phyloP scores from a whole-genome alignment of 2,329 filamentous ascomycete species.

The Diaporthe caulivora region DNA sequence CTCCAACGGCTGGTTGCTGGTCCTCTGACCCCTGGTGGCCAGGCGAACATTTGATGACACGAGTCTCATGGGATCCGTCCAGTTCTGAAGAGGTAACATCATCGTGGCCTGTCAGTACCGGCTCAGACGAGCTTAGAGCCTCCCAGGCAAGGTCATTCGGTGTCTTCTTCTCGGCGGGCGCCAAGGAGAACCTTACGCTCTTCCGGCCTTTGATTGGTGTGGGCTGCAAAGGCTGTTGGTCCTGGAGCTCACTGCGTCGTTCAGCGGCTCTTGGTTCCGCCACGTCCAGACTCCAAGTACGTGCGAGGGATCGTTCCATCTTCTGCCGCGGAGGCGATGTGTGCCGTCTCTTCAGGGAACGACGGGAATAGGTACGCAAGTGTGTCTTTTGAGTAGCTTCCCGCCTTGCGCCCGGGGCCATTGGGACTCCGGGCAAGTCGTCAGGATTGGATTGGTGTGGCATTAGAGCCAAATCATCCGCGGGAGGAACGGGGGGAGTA shows the following conservation, averaged over 20 bases:
- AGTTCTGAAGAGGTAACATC: not conserved
- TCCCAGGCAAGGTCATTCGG: slow-evolving; percentile 35
- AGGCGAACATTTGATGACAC: not conserved
- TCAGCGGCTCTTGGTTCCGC: not conserved
- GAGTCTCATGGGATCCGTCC: not conserved
- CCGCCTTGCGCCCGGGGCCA: not conserved
- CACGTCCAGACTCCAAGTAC: slow-evolving; percentile 2
- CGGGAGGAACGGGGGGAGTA: not conserved
- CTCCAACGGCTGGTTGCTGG: not conserved
- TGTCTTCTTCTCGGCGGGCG: not conserved
- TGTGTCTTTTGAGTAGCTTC: not conserved
- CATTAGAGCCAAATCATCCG: not conserved
- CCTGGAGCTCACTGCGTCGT: not conserved
- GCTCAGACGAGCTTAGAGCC: slow-evolving; percentile 29
- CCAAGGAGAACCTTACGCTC: not conserved
- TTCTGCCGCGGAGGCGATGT: not conserved
- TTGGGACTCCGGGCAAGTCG: not conserved
- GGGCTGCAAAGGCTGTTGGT: not conserved
- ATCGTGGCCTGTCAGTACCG: not conserved
- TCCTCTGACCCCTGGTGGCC: not conserved
- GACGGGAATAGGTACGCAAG: slow-evolving; percentile 35
- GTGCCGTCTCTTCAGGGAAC: slow-evolving; percentile 21
- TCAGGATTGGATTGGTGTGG: not conserved
- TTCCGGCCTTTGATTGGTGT: not conserved
- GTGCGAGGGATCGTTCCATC: not conserved